phyloP scores from a whole-genome alignment of 2,329 filamentous ascomycete genomes.

The Alternaria rosae region DNA sequence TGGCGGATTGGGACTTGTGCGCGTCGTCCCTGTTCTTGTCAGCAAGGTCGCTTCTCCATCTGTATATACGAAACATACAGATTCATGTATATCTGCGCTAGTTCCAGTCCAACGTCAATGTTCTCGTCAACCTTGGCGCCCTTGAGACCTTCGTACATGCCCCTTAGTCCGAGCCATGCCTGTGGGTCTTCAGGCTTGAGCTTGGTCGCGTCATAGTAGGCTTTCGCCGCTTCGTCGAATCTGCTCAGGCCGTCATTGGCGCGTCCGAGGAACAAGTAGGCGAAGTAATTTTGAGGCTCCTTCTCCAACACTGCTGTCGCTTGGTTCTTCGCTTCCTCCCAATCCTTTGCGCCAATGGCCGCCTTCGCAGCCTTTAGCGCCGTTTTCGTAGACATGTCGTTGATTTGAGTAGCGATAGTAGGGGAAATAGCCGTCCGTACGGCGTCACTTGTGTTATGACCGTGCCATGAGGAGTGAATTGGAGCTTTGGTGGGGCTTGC shows the following conservation, averaged over 20 bases:
- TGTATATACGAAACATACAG: constrained; percentile 18
- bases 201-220: constrained; percentile 75
- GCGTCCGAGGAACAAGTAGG: constrained; percentile 87
- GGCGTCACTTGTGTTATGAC: constrained; percentile 25
- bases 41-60: neutral
- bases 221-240: constrained; percentile 74
- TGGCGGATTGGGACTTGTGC: constrained; percentile 65
- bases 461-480: constrained; percentile 28
- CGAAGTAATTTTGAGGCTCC: constrained; percentile 83
- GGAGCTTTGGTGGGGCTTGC: constrained; percentile 18
- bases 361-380: constrained; percentile 82
- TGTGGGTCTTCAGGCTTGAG: constrained; percentile 79
- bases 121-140: constrained; percentile 74
- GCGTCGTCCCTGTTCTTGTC: constrained; percentile 60
- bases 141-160: constrained; percentile 82
- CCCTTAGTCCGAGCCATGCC: constrained; percentile 89
- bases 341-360: constrained; percentile 79
- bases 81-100: constrained; percentile 76
- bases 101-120: constrained; percentile 72
- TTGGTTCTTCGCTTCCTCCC: constrained; percentile 75
- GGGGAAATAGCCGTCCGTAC: constrained; percentile 9
- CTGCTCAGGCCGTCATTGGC: constrained; percentile 79
- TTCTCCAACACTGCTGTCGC: constrained; percentile 72
- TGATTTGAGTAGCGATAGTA: neutral
- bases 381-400: constrained; percentile 63